Conservation (phyloP, 768 basidiomycete species). For the Pleurotus eryngii region DNA sequence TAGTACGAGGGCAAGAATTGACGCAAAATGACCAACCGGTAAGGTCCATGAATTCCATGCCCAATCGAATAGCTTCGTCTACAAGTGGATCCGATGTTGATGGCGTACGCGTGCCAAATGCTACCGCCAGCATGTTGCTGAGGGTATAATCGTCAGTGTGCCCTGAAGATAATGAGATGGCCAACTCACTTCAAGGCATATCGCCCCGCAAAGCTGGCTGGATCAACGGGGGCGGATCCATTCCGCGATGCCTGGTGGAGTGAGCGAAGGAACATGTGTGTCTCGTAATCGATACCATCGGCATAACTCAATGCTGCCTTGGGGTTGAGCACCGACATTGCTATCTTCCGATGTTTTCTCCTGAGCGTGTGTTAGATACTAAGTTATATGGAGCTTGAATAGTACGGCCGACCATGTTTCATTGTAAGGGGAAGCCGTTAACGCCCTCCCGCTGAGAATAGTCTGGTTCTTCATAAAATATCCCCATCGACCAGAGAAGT, state of each 20-base stretch:
- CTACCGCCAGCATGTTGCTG: slow-evolving; percentile 18
- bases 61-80: slow-evolving; percentile 10
- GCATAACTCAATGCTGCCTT: slow-evolving; percentile 14
- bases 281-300: slow-evolving; percentile 17
- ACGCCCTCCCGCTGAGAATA: slow-evolving; percentile 28
- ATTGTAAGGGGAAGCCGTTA: slow-evolving; percentile 29
- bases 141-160: not conserved
- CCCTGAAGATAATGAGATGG: not conserved
- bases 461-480: slow-evolving; percentile 34
- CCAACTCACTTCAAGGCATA: slow-evolving; percentile 16
- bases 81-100: slow-evolving; percentile 13
- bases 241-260: slow-evolving; percentile 10
- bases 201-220: slow-evolving; percentile 12
- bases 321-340: slow-evolving; percentile 11
- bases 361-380: not conserved
- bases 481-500: slow-evolving; percentile 29
- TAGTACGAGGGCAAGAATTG: not conserved
- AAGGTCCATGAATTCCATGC: slow-evolving; percentile 18
- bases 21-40: not conserved
- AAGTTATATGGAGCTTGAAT: not conserved
- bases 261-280: slow-evolving; percentile 14
- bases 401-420: slow-evolving; percentile 24
- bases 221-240: slow-evolving; percentile 16
- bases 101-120: slow-evolving; percentile 18
- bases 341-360: slow-evolving; percentile 19